These are phyloP conservation scores for Suillus brevipes DNA, from an alignment of 768 basidiomycete genomes.

Conservation along the genomic window DNA sequence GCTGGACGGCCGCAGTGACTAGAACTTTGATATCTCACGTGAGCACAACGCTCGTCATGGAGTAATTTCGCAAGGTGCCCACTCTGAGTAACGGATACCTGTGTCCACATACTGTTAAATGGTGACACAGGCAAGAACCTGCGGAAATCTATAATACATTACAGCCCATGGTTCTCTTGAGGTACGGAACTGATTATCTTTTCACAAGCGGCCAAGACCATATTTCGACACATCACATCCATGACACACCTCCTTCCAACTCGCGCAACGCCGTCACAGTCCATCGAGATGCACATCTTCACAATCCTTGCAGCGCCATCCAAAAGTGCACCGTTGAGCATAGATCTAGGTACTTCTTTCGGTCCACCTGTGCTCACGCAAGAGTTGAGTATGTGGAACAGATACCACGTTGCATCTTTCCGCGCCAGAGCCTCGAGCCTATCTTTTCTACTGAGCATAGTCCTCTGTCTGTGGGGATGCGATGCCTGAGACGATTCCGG, in stretches of 20 bases:
- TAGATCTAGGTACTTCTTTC: neutral
- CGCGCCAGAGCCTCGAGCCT: constrained; percentile 26
- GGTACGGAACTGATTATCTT: constrained; percentile 15
- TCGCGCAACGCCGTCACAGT: neutral
- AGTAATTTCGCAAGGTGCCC: neutral
- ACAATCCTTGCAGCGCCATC: constrained; percentile 27
- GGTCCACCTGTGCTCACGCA: constrained; percentile 11
- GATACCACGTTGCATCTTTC: constrained; percentile 30
- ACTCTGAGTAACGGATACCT: neutral
- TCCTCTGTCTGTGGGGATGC: constrained; percentile 4
- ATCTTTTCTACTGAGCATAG: constrained; percentile 17
- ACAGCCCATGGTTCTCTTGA: neutral
- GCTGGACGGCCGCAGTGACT: too few relatives aligned
- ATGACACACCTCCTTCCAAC: constrained; percentile 1
- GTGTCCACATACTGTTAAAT: neutral
- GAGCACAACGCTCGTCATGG: too few relatives aligned
- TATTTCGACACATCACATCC: constrained; percentile 26
- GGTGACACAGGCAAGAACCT: neutral
- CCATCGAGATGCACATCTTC: constrained; percentile 3
- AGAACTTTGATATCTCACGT: too few relatives aligned
- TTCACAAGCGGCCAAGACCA: constrained; percentile 31
- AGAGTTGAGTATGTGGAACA: constrained; percentile 26
- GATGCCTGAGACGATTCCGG: neutral
- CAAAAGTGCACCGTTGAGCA: constrained; percentile 21
- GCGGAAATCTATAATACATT: neutral